Percentiles rank a stretch among this genome's conserved stretches.
Conservation (phyloP, 352 stramenopile species). For the Phytophthora melonis region DNA sequence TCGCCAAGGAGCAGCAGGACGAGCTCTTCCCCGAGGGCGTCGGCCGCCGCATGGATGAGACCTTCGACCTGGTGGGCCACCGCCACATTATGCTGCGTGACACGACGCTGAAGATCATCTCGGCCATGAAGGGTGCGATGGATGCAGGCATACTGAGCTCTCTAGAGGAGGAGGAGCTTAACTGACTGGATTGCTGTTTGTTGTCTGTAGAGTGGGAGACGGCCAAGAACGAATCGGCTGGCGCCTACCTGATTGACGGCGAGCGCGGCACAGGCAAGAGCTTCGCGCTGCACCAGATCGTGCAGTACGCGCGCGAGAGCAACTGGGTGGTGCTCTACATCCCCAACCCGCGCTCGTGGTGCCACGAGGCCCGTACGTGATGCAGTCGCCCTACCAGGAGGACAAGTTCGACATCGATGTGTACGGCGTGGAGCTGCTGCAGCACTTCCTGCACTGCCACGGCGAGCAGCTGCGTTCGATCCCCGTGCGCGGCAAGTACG, state of each 20-base stretch:
- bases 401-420: constrained; percentile 90
- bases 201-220: constrained; percentile 66
- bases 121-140: constrained; percentile 65
- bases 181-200: not conserved
- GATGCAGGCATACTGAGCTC: not conserved
- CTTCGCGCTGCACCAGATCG: constrained; percentile 87
- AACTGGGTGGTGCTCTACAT: constrained; percentile 90
- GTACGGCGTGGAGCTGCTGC: constrained; percentile 78
- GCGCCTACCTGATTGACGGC: constrained; percentile 81
- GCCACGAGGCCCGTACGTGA: constrained; percentile 84
- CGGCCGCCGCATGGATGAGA: constrained; percentile 73
- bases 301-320: constrained; percentile 88
- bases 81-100: constrained; percentile 89
- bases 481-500: constrained; percentile 73
- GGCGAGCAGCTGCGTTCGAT: constrained; percentile 73
- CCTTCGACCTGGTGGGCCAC: constrained; percentile 86
- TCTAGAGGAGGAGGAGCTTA: not conserved
- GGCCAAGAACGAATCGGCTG: constrained; percentile 53
- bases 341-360: constrained; percentile 81
- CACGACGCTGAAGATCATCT: constrained; percentile 78
- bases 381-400: constrained; percentile 79
- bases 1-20: constrained; percentile 81
- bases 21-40: constrained; percentile 81
- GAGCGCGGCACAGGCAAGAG: constrained; percentile 86
- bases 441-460: constrained; percentile 85